These are phyloP conservation scores for Plectosphaerella plurivora DNA, from an alignment of 2,329 filamentous ascomycete species.

Conservation along the genomic window DNA sequence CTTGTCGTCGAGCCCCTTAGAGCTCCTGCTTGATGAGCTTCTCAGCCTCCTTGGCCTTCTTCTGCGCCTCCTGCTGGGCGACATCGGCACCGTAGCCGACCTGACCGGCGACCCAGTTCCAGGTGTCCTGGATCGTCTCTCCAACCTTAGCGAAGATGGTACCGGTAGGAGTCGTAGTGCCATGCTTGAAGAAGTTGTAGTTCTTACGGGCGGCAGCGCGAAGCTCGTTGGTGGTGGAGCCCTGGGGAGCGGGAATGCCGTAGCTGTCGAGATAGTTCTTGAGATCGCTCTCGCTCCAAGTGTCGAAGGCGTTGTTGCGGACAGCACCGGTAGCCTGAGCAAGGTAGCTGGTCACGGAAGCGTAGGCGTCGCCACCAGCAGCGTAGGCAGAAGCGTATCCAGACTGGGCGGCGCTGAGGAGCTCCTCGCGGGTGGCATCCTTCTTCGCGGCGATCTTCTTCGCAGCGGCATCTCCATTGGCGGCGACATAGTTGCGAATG, in stretches of 20 bases:
- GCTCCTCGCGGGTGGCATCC: slow-evolving; percentile 66
- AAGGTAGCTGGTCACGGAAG: slow-evolving; percentile 68
- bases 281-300: slow-evolving; percentile 69
- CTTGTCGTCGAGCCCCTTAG: slow-evolving; percentile 22
- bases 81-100: slow-evolving; percentile 42
- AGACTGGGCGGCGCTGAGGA: slow-evolving; percentile 60
- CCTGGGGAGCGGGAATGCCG: slow-evolving; percentile 64
- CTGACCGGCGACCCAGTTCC: slow-evolving; percentile 48
- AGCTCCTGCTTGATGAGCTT: slow-evolving; percentile 43
- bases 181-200: slow-evolving; percentile 72
- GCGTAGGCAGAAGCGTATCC: slow-evolving; percentile 56
- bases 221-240: slow-evolving; percentile 64
- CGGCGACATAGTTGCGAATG: slow-evolving; percentile 53
- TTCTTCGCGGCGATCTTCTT: slow-evolving; percentile 59
- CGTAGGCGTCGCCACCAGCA: slow-evolving; percentile 53
- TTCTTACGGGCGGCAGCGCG: slow-evolving; percentile 68
- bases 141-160: slow-evolving; percentile 63
- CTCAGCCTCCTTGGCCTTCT: slow-evolving; percentile 36
- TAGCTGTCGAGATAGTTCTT: slow-evolving; percentile 79
- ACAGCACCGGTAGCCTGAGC: slow-evolving; percentile 59
- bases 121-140: slow-evolving; percentile 40
- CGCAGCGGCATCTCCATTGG: slow-evolving; percentile 48
- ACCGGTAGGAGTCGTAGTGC: slow-evolving; percentile 60
- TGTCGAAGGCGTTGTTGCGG: slow-evolving; percentile 65
- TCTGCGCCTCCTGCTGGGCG: slow-evolving; percentile 39